Conservation (phyloP, 2,329 filamentous ascomycete genomes). For the Lasiodiplodia citricola region DNA sequence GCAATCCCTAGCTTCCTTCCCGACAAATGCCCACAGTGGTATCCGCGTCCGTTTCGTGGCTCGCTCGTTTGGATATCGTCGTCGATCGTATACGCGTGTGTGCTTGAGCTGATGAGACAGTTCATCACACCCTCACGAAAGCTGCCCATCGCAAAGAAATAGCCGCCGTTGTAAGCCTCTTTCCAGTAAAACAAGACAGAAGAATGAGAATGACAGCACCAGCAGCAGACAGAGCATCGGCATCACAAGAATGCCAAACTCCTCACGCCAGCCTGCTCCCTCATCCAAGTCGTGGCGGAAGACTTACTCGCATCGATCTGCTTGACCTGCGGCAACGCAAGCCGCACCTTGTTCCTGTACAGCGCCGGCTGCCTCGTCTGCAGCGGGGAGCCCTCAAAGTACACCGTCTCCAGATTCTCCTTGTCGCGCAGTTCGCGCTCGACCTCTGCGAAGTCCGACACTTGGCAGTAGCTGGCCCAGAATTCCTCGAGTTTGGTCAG, state of each 20-base stretch:
- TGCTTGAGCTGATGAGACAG: not conserved
- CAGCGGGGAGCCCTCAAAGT: conserved; percentile 93
- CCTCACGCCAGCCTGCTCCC: not conserved
- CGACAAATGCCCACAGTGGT: not conserved
- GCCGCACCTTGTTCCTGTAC: conserved; percentile 90
- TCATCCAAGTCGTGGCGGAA: not conserved
- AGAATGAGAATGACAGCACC: not conserved
- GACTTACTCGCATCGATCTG: conserved; percentile 83
- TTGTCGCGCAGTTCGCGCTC: conserved; percentile 81
- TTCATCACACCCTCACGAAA: conserved; percentile 22
- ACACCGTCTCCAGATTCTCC: conserved; percentile 81
- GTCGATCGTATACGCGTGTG: not conserved
- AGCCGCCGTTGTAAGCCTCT: not conserved
- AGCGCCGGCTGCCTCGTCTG: conserved; percentile 79
- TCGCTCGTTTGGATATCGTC: not conserved
- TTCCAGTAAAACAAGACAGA: not conserved
- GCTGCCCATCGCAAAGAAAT: not conserved
- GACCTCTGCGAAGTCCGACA: conserved; percentile 81
- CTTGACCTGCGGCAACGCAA: conserved; percentile 83
- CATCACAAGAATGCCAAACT: conserved; percentile 13
- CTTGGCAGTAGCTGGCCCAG: conserved; percentile 90
- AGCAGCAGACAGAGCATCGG: not conserved
- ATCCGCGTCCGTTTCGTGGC: not conserved
- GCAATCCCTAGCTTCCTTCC: not conserved
- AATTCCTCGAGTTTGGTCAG: conserved; percentile 81